These are phyloP conservation scores for Fibroporia radiculosa DNA, from an alignment of 768 basidiomycete species.

Conservation along the genomic window DNA sequence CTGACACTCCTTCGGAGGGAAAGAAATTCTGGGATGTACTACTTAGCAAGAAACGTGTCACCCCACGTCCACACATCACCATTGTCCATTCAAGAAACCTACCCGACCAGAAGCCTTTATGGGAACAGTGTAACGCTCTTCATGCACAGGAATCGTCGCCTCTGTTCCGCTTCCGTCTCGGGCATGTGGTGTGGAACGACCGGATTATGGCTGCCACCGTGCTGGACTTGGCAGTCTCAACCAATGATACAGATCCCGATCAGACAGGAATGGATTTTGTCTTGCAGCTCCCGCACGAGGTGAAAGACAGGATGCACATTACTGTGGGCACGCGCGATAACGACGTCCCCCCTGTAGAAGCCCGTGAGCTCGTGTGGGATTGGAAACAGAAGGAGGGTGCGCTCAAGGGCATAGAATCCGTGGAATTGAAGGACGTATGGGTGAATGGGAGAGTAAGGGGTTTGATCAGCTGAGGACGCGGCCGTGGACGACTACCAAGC, in stretches of 20 bases:
- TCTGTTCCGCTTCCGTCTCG: constrained; percentile 53
- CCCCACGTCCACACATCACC: constrained; percentile 73
- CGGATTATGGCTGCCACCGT: constrained; percentile 78
- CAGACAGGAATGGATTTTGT: constrained; percentile 42
- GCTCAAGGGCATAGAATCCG: constrained; percentile 8
- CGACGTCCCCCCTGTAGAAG: constrained; percentile 59
- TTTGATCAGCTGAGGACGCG: constrained; percentile 2
- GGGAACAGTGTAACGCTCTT: constrained; percentile 45
- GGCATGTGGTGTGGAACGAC: constrained; percentile 64
- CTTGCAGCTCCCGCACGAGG: constrained; percentile 33
- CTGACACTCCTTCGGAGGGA: constrained; percentile 24
- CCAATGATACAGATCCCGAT: constrained; percentile 23
- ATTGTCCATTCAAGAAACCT: constrained; percentile 64
- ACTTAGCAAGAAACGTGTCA: constrained; percentile 37
- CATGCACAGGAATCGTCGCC: constrained; percentile 32
- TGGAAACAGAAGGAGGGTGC: constrained; percentile 32
- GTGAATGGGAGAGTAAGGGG: constrained; percentile 21
- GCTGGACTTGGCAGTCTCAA: constrained; percentile 40
- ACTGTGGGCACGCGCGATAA: constrained; percentile 70
- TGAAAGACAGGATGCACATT: constrained; percentile 61
- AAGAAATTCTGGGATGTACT: constrained; percentile 44
- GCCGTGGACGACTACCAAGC: neutral
- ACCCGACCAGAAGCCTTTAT: constrained; percentile 28
- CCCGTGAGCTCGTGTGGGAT: constrained; percentile 49
- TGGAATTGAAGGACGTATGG: constrained; percentile 18